These are phyloP conservation scores for Crithidia acanthocephali DNA, from an alignment of 208 protist species.

Conservation along the genomic window DNA sequence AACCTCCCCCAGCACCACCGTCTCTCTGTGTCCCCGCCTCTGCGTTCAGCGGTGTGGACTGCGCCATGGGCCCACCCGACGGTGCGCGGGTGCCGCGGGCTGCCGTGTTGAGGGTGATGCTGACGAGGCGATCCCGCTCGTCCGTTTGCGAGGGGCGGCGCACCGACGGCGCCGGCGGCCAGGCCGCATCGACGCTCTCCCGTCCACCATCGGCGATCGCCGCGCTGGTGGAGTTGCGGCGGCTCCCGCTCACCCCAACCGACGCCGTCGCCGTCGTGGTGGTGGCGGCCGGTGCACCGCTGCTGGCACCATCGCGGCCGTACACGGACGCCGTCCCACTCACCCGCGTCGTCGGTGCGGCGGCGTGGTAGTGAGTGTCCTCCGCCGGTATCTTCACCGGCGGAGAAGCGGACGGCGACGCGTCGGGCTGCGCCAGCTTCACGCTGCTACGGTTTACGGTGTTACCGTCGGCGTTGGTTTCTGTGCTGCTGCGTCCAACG, in stretches of 20 bases:
- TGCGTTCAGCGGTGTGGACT: not conserved
- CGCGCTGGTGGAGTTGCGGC: not conserved
- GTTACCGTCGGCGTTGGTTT: not conserved
- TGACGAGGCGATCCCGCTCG: conserved; percentile 24
- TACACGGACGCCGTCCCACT: not conserved
- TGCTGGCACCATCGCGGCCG: not conserved
- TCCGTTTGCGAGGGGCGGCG: conserved; percentile 18
- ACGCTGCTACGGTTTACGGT: too few species aligned
- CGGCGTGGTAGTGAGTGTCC: not conserved
- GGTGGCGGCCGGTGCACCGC: not conserved
- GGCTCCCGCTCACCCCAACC: too few species aligned
- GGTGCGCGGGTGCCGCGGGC: conserved; percentile 16
- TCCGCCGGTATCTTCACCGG: conserved; percentile 16
- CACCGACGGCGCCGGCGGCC: conserved; percentile 20
- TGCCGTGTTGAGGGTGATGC: conserved; percentile 27
- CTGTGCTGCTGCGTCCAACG: not conserved
- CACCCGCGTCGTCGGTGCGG: not conserved
- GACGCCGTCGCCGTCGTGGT: too few species aligned
- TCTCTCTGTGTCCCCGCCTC: not conserved
- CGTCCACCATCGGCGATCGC: not conserved
- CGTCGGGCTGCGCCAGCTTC: not conserved
- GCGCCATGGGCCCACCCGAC: not conserved
- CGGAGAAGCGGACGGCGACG: conserved; percentile 25
- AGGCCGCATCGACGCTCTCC: conserved; percentile 10
- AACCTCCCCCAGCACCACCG: not conserved